Evolutionary conservation across 2,329 filamentous ascomycete species (phyloP), one percentile per base, ranked within the genome.

Genomic region (Colletotrichum nymphaeae): DNA sequence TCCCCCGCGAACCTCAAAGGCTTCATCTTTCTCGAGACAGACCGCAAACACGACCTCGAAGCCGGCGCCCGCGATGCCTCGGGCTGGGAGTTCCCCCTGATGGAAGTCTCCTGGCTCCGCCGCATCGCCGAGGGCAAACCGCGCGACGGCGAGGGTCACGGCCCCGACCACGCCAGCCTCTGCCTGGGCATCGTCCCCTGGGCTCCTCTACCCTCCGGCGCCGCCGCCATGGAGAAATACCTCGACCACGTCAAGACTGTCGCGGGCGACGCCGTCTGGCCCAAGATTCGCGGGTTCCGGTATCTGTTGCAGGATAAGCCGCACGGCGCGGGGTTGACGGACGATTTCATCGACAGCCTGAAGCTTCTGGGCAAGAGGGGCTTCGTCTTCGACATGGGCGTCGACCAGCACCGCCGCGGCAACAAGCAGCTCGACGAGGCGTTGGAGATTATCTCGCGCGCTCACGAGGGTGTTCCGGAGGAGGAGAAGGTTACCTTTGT

Each of bases 21-120:
- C 69, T 96, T 95, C 83, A 87, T 98, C 76, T 95, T 95, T 82
- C 83, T 98, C 75, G 95, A 98, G 85, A 92, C 93, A 14, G 95
- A 97, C 82, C 92, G 94, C 75, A 90, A 89, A 78, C 88, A 92
- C 76, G 89, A 90, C 76, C 81, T 91, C 24, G 84, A 84, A 26
- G 79, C 86, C 8, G 86, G 85, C 26, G 82, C 78, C 55, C 79
- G 79, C 56, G 86, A 86, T 77, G 83, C 84, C 42, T 81, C 83
- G 30, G 92, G 93, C 81, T 96, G 94, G 87, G 84, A 87, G 26
- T 86, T 89, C 58, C 92, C 94, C 1, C 86, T 97, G 4, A 86
- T 90, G 70, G 95, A 97, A 83, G 87, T 97, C 32, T 87, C 86
- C 56, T 94, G 91, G 82, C 81, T 96, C 69, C 86, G 89, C 70